Percentiles rank a stretch among this genome's conserved stretches.
phyloP scores from a whole-genome alignment of 2,329 filamentous ascomycete genomes.

The Gremmenia infestans region DNA sequence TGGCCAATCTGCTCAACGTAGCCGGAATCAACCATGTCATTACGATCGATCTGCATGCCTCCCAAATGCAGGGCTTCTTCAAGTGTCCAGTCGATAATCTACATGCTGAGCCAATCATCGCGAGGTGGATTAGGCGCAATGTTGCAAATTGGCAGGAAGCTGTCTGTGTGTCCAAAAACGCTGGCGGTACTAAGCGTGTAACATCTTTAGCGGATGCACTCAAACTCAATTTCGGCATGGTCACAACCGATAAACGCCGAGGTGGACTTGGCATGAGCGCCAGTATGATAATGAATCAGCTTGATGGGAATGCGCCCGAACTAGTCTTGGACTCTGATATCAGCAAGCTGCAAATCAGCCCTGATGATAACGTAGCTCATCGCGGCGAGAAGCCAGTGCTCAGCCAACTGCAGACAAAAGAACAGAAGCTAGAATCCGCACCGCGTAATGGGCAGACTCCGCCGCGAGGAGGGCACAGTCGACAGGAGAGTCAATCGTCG shows the following conservation, averaged over 20 bases:
- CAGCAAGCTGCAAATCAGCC: constrained; percentile 24
- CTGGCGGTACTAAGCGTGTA: constrained; percentile 93
- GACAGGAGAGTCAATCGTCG: constrained; percentile 24
- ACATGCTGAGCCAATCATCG: constrained; percentile 90
- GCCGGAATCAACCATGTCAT: constrained; percentile 97
- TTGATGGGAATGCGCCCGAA: constrained; percentile 54
- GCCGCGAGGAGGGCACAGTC: constrained; percentile 17
- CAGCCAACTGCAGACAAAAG: constrained; percentile 11
- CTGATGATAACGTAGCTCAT: constrained; percentile 9
- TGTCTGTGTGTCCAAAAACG: constrained; percentile 97
- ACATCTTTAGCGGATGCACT: constrained; percentile 92
- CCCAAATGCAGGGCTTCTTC: constrained; percentile 99
- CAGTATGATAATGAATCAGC: constrained; percentile 70
- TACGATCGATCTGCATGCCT: constrained; percentile 91
- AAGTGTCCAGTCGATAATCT: constrained; percentile 96
- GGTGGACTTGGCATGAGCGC: constrained; percentile 61
- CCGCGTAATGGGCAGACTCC: constrained; percentile 14
- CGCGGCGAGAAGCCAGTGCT: constrained; percentile 12
- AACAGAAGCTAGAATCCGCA: constrained; percentile 12
- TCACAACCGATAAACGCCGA: constrained; percentile 75
- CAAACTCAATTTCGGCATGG: constrained; percentile 96
- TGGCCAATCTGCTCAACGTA: constrained; percentile 88
- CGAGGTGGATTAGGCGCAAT: constrained; percentile 90
- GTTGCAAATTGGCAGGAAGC: constrained; percentile 83
- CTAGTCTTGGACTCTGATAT: constrained; percentile 36